Base-by-base conservation (phyloP, 2,329 filamentous ascomycete genomes). In the Tolypocladium sp. region DNA sequence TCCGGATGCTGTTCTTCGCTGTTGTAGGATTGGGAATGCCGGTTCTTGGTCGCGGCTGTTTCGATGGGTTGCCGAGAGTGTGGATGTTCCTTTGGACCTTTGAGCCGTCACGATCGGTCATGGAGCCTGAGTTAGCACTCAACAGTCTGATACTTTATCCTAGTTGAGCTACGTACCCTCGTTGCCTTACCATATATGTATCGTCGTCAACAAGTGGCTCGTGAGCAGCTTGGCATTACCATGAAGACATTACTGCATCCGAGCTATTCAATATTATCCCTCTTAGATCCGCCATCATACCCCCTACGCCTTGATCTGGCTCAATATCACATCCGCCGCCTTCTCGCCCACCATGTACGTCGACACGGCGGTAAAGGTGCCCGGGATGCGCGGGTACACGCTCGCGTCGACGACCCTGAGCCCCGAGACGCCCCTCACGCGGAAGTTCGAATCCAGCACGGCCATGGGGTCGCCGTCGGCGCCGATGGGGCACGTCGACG, bases 401-500 rank as follows among this genome's bases (percentile, higher is more conserved):
- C 75, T 78, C 2, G 81, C 83, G 71, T 86, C 83, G 3, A 86
- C 83, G 20, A 85, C 83, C 22, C 84, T 72, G 55, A 86, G 69
- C 0, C 78, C 77, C 3, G 72, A 67, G 2, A 83, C 77, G 6
- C 82, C 82, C 22, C 78, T 71, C 4, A 86, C 83, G 25, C 77
- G 73, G 67, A 85, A 84, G 58, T 77, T 72, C 0, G 73, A 74
- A 66, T 86, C 81, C 59, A 86, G 66, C 4, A 85, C 82, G 3
- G 81, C 82, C 69, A 76, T 78, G 1, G 73, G 69, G 66, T 86
- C 83, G 42, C 70, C 71, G 51, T 80, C 79, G 2, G 73, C 69
- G 5, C 84, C 83, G 59, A 86, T 86, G 1, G 80, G 75, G 56
- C 76, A 79, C 0, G 82, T 82, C 59, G 79, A 81, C 3, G 76